Evolutionary conservation across 371 early-diverging fungal genomes (phyloP), one percentile per base, ranked within the genome.

Genomic region (Mortierella sp.): DNA sequence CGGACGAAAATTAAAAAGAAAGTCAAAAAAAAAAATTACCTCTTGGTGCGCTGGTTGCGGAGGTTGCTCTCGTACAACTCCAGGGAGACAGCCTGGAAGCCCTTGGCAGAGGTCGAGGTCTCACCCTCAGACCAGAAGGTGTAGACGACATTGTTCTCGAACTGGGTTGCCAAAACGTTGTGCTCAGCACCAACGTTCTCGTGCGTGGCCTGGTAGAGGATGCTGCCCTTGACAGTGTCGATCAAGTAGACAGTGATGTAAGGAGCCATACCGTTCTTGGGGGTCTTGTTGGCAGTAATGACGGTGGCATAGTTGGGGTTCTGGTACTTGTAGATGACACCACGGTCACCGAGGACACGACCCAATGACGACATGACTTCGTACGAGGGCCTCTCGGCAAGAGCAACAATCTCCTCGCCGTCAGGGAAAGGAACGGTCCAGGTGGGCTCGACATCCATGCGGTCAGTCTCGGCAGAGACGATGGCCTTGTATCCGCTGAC

Each of bases 271-370:
- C 76, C 77, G 11, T 74, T 75, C 21, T 63, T 71, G 3, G 84
- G 77, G 14, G 75, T 75, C 48, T 74, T 77, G 84, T 83, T 80
- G 77, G 74, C 68, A 11, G 94, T 94, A 55, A 94, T 91, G 32
- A 97, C 87, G 3, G 95, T 92, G 56, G 97, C 87, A 72, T 96
- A 82, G 88, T 99, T 95, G 58, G 98, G 98, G 88, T 97, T 98
- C 79, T 98, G 92, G 88, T 98, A 99, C 89, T 99, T 99, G 95
- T 97, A 99, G 38, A 96, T 91, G 18, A 99, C 99, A 49, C 95
- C 93, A 35, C 99, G 96, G 88, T 98, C 95, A 74, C 97, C 98
- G 12, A 98, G 93, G 7, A 97, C 97, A 16, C 97, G 94, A 8
- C 99, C 99, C 29, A 97, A 75, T 11, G 96, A 96, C 4, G 99